Conservation (phyloP, 2,329 filamentous ascomycete species). For the Zasmidium citrigriseum region DNA sequence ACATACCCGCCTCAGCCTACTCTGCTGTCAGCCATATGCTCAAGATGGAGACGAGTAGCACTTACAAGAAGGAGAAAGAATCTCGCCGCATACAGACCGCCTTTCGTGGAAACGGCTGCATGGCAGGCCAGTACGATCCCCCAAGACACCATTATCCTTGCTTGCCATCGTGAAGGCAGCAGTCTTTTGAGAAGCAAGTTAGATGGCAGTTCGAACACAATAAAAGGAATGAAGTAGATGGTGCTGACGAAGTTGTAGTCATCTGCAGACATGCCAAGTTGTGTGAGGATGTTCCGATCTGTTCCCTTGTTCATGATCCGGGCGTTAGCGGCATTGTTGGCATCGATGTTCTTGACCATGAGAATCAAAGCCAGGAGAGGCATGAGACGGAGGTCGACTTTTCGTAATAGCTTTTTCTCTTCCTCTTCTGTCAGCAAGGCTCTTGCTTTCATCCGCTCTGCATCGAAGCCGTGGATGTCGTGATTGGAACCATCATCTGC, state of each 20-base stretch:
- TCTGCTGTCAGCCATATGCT: no score
- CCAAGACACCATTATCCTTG: conserved; percentile 10
- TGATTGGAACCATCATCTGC: no score
- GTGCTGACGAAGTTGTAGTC: conserved; percentile 38
- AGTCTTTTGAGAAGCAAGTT: conserved; percentile 15
- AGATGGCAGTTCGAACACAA: conserved; percentile 16
- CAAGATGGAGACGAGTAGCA: conserved; percentile 3
- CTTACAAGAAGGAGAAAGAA: no score
- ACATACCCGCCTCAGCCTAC: conserved; percentile 14
- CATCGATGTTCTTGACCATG: conserved; percentile 36
- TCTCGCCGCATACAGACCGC: no score
- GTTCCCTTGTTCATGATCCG: conserved; percentile 40
- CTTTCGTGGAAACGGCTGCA: no score
- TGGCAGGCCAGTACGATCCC: conserved; percentile 10
- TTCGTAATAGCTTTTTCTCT: conserved; percentile 47
- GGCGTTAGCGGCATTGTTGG: conserved; percentile 37
- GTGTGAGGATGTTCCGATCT: conserved; percentile 17
- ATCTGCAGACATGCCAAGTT: conserved; percentile 34
- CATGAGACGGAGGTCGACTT: conserved; percentile 48
- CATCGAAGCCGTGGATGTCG: neutral
- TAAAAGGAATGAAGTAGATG: conserved; percentile 35
- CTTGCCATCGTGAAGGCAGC: conserved; percentile 15
- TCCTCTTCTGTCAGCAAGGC: conserved; percentile 37
- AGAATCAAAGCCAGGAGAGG: conserved; percentile 40
- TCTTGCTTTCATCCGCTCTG: neutral